Evolutionary conservation across 2,329 filamentous ascomycete species (phyloP).

Genomic region (Penicillium sp.): DNA sequence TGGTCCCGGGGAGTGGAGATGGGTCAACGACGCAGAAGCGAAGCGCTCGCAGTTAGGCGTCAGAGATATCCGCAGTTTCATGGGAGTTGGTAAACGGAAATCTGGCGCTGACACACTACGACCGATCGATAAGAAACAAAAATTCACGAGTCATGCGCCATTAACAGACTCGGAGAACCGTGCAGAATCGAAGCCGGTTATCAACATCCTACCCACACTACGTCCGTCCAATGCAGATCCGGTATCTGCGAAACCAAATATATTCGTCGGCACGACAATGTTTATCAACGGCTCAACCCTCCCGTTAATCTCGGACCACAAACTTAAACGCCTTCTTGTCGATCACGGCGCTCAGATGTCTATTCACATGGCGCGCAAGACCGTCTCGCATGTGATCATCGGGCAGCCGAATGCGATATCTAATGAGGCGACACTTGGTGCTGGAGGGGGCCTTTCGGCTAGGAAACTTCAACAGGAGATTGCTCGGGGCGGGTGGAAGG

Average conservation of each 20-base stretch:
- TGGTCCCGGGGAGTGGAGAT: slow-evolving; percentile 49
- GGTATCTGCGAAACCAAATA: slow-evolving; percentile 25
- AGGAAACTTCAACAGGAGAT: slow-evolving; percentile 83
- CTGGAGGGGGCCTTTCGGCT: slow-evolving; percentile 73
- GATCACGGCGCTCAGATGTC: slow-evolving; percentile 73
- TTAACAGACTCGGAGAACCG: not conserved
- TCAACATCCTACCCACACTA: not conserved
- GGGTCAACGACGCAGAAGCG: slow-evolving; percentile 36
- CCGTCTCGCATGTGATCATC: slow-evolving; percentile 84
- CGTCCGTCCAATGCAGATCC: not conserved
- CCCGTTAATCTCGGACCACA: slow-evolving; percentile 80
- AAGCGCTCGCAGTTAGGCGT: slow-evolving; percentile 29
- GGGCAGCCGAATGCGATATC: slow-evolving; percentile 51
- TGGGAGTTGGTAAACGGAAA: slow-evolving; percentile 49
- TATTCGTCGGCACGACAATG: slow-evolving; percentile 72
- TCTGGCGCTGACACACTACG: slow-evolving; percentile 28
- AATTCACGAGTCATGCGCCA: not conserved
- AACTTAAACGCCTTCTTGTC: slow-evolving; percentile 74
- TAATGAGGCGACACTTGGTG: slow-evolving; percentile 50
- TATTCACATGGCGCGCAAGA: slow-evolving; percentile 67
- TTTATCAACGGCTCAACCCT: slow-evolving; percentile 88
- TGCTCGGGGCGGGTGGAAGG: slow-evolving; percentile 62
- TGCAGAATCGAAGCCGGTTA: not conserved
- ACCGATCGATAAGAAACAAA: slow-evolving; percentile 15
- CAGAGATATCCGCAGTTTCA: slow-evolving; percentile 48